A percentile compares a stretch with the other conserved stretches of the same genome.
Conservation (phyloP, 495 filamentous ascomycete genomes). For the Darksidea phi region DNA sequence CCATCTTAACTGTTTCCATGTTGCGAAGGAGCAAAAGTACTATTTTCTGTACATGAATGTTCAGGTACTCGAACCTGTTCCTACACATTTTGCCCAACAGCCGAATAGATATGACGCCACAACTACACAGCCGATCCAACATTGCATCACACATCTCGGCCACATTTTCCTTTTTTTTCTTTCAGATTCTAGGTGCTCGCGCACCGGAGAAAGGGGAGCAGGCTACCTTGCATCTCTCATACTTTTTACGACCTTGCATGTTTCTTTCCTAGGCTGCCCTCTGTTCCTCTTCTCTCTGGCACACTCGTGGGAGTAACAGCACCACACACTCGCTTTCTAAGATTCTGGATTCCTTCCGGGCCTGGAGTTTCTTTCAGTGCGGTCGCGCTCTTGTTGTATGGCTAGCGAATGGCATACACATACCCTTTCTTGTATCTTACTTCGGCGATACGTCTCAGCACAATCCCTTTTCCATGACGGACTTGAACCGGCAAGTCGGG, state of each 20-base stretch:
- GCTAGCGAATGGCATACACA: not conserved
- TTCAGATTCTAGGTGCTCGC: constrained; percentile 14
- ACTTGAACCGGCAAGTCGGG: too few relatives aligned
- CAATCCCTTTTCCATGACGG: not conserved
- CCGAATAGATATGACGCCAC: constrained; percentile 4
- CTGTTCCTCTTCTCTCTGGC: constrained; percentile 26
- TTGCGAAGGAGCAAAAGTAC: not conserved
- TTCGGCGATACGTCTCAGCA: not conserved
- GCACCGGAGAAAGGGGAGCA: constrained; percentile 33
- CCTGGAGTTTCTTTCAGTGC: not conserved
- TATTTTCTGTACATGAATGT: constrained; percentile 11
- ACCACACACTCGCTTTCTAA: not conserved
- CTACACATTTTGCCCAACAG: constrained; percentile 1
- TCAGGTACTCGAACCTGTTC: not conserved
- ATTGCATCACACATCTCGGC: not conserved
- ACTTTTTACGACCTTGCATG: constrained; percentile 26
- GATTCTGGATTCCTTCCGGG: constrained; percentile 18
- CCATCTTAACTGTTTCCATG: not conserved
- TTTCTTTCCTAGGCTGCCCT: constrained; percentile 9
- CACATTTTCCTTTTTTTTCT: constrained; percentile 10
- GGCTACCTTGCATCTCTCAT: constrained; percentile 29
- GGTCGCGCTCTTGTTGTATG: not conserved
- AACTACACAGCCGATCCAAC: not conserved
- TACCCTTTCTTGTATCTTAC: constrained; percentile 2
- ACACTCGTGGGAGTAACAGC: not conserved